phyloP scores from a whole-genome alignment of 345 rosid species.

The Eucalyptus tenuipes region DNA sequence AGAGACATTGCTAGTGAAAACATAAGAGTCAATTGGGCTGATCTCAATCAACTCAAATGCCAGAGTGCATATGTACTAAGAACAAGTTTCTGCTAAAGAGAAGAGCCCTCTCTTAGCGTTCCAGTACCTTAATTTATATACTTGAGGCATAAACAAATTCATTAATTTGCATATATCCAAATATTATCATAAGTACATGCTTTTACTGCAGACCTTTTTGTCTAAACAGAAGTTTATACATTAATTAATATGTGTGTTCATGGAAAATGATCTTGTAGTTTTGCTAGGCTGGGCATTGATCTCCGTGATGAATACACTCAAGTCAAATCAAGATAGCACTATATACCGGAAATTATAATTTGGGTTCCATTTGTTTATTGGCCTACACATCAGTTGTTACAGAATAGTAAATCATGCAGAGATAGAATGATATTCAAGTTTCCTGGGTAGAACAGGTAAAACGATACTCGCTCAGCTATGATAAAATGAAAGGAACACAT shows the following conservation, averaged over 20 bases:
- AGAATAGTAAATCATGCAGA: not conserved
- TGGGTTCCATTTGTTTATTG: not conserved
- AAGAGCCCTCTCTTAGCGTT: not conserved
- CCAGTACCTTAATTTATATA: not conserved
- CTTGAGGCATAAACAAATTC: not conserved
- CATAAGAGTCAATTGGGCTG: not conserved
- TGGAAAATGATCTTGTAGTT: not conserved
- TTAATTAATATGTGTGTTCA: not conserved
- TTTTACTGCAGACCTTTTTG: not conserved
- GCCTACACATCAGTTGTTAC: not conserved
- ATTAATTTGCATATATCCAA: not conserved
- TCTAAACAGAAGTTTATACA: not conserved
- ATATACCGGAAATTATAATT: not conserved
- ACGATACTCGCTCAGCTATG: not conserved
- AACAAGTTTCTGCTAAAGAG: not conserved
- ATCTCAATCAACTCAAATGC: not conserved
- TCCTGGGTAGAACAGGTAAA: not conserved
- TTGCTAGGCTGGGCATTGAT: not conserved
- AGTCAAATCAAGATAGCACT: not conserved
- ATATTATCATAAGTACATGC: not conserved
- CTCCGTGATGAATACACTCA: not conserved
- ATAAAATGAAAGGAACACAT: not conserved
- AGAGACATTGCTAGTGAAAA: not conserved
- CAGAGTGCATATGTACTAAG: not conserved
- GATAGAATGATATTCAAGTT: not conserved